A percentile compares a stretch with the other conserved stretches of the same genome.
These are phyloP conservation scores for Coemansia sp. DNA, from an alignment of 192 early-diverging fungal species.

Conservation along the genomic window DNA sequence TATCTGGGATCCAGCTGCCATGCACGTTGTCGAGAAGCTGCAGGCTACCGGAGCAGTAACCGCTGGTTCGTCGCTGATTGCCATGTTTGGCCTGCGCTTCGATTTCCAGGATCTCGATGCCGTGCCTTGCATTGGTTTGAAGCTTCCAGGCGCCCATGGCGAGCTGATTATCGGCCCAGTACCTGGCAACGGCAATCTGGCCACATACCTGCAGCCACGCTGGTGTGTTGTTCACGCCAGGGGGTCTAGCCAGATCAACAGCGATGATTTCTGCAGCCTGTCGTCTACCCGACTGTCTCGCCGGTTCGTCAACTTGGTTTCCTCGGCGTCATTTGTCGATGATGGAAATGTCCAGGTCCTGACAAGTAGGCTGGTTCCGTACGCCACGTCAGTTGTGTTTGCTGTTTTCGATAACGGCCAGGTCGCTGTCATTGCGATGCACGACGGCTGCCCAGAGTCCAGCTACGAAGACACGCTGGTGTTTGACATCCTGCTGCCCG, in stretches of 20 bases:
- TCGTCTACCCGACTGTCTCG: not conserved
- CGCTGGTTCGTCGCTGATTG: not conserved
- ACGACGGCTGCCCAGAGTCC: not conserved
- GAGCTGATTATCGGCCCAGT: not conserved
- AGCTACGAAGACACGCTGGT: not conserved
- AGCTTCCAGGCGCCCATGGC: not conserved
- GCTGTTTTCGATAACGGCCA: not conserved
- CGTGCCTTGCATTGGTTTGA: not conserved
- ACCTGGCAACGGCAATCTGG: not conserved
- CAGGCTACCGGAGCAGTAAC: not conserved
- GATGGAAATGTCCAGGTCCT: not conserved
- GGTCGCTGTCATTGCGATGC: not conserved
- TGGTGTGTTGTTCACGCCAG: not conserved
- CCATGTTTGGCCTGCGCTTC: not conserved
- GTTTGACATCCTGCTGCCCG: not conserved
- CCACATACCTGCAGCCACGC: not conserved
- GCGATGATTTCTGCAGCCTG: not conserved
- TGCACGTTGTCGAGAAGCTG: not conserved
- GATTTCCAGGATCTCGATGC: not conserved
- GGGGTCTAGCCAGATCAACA: not conserved
- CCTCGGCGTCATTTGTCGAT: not conserved
- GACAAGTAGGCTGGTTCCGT: not conserved
- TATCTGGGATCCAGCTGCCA: not conserved
- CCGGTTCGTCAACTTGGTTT: not conserved
- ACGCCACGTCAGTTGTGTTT: not conserved